Conservation (phyloP, 2,329 filamentous ascomycete genomes). For the Ceratocystis alfenasii region DNA sequence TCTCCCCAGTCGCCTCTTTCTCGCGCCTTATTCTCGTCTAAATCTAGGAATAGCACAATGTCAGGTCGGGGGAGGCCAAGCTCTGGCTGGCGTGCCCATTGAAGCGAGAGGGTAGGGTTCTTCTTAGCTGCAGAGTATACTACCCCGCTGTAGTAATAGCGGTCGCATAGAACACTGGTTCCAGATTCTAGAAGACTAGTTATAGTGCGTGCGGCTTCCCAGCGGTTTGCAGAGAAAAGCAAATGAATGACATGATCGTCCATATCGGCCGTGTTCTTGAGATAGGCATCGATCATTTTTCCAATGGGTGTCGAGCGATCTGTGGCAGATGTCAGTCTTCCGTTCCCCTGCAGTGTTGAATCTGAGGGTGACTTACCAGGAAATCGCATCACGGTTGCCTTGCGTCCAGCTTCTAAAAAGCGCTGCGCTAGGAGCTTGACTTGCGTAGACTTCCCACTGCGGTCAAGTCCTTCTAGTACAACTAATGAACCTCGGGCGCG, state of each 20-base stretch:
- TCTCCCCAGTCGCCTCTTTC: slow-evolving; percentile 74
- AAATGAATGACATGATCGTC: slow-evolving; percentile 86
- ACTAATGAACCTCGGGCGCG: slow-evolving; percentile 55
- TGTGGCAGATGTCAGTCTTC: slow-evolving; percentile 28
- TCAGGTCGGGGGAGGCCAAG: slow-evolving; percentile 79
- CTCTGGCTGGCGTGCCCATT: slow-evolving; percentile 77
- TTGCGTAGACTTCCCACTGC: slow-evolving; percentile 87
- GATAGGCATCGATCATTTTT: slow-evolving; percentile 73
- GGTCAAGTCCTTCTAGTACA: slow-evolving; percentile 78
- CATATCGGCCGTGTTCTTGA: slow-evolving; percentile 58
- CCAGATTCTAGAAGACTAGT: slow-evolving; percentile 47
- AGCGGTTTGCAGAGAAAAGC: slow-evolving; percentile 80
- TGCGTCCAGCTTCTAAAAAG: slow-evolving; percentile 38
- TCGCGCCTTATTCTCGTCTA: slow-evolving; percentile 60
- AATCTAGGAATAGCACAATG: slow-evolving; percentile 73
- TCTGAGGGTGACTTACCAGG: slow-evolving; percentile 36
- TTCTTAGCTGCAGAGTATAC: slow-evolving; percentile 86
- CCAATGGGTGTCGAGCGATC: slow-evolving; percentile 77
- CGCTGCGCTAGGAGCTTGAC: slow-evolving; percentile 54
- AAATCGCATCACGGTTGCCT: slow-evolving; percentile 45
- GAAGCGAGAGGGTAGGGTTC: slow-evolving; percentile 54
- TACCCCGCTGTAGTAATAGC: slow-evolving; percentile 90
- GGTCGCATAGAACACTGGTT: slow-evolving; percentile 70
- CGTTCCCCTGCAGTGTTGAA: slow-evolving; percentile 1
- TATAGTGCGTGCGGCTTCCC: slow-evolving; percentile 54